These are phyloP conservation scores for Botryotinia convoluta DNA, from an alignment of 2,329 filamentous ascomycete species.

Conservation along the genomic window DNA sequence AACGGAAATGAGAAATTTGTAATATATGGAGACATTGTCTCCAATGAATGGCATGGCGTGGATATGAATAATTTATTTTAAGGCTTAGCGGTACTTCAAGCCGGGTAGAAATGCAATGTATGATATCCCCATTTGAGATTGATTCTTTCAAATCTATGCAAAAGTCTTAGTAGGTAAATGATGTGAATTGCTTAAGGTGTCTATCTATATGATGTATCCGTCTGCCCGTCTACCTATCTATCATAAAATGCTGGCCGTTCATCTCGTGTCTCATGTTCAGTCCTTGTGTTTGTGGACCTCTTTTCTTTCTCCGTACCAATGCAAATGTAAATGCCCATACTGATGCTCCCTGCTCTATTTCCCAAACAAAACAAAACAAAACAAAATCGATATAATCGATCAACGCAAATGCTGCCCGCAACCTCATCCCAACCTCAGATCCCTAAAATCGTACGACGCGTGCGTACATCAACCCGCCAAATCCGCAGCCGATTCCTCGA, in stretches of 20 bases:
- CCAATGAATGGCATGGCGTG: not conserved
- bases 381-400: not conserved
- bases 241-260: not conserved
- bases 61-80: not conserved
- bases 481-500: not conserved
- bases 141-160: not conserved
- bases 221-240: not conserved
- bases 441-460: not conserved
- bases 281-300: not conserved
- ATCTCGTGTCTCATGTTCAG: not conserved
- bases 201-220: not conserved
- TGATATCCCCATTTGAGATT: not conserved
- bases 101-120: not conserved
- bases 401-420: not conserved
- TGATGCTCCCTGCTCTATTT: not conserved
- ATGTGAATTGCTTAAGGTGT: not conserved
- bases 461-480: not conserved
- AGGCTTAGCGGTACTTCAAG: not conserved
- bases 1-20: not conserved
- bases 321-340: not conserved
- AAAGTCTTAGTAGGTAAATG: not conserved
- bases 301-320: not conserved
- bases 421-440: not conserved
- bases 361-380: not conserved
- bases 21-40: slow-evolving; percentile 6